Conservation (phyloP, 2,329 filamentous ascomycete species). For the Scedosporium aurantiacum region DNA sequence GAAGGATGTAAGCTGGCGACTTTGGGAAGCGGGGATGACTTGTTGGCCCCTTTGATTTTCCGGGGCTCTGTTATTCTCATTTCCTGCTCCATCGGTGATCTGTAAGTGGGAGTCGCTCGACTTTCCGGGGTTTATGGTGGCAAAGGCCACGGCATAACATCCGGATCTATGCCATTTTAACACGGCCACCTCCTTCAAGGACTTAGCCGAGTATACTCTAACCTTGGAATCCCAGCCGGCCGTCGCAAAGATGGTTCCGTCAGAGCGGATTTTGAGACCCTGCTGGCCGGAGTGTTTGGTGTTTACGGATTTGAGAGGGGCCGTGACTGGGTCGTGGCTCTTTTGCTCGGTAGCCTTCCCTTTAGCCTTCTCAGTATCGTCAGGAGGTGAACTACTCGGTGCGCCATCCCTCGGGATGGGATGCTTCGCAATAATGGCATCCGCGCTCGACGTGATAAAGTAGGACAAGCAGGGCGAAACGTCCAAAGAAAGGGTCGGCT, state of each 20-base stretch:
- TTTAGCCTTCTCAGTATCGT: background rate
- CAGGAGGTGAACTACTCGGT: background rate
- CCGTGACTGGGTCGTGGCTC: background rate
- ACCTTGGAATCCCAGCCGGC: conserved; percentile 84
- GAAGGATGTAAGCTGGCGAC: background rate
- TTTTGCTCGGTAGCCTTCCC: background rate
- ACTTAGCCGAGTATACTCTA: conserved; percentile 70
- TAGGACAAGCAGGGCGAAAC: conserved; percentile 37
- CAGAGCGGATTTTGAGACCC: conserved; percentile 61
- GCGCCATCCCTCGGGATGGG: conserved; percentile 36
- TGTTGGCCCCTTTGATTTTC: background rate
- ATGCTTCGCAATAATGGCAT: conserved; percentile 69
- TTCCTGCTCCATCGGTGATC: conserved; percentile 17
- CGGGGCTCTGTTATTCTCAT: background rate
- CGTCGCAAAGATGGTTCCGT: conserved; percentile 75
- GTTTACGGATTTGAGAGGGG: conserved; percentile 49
- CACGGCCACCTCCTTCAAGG: conserved; percentile 78
- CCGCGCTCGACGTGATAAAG: conserved; percentile 74
- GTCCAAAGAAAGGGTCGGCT: conserved; percentile 70
- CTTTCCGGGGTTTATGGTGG: conserved; percentile 14
- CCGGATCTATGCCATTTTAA: conserved; percentile 90
- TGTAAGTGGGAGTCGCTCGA: background rate
- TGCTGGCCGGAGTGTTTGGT: conserved; percentile 92
- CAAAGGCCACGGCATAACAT: conserved; percentile 73
- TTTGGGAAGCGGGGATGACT: background rate